Evolutionary conservation across 148 eudicot genomes (phyloP).

Genomic region (Diospyros kaki): DNA sequence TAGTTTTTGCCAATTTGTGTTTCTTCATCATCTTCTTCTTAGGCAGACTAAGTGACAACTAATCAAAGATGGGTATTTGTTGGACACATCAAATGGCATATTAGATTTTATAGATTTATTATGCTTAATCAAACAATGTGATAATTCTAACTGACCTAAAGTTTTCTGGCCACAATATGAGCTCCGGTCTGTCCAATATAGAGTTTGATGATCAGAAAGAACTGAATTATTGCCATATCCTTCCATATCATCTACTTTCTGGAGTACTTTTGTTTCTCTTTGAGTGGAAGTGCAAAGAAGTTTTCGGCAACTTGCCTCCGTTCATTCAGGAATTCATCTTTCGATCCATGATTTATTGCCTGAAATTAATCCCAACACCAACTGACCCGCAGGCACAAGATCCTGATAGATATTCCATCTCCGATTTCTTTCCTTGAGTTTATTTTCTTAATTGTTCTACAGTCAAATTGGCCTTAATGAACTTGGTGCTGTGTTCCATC

Average conservation of each 20-base stretch:
- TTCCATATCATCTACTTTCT: conserved; percentile 14
- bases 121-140: not conserved
- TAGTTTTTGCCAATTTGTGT: too few relatives aligned
- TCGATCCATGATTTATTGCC: conserved; percentile 41
- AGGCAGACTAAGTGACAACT: too few relatives aligned
- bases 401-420: too few relatives aligned
- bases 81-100: too few relatives aligned
- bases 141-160: conserved; percentile 23
- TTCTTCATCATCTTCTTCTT: too few relatives aligned
- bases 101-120: too few relatives aligned
- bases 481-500: too few relatives aligned
- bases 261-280: conserved; percentile 33
- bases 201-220: conserved; percentile 13
- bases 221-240: conserved; percentile 38
- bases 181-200: conserved; percentile 39
- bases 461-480: too few relatives aligned
- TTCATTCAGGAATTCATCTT: conserved; percentile 30
- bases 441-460: too few relatives aligned
- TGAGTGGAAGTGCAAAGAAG: conserved; percentile 34
- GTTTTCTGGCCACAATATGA: conserved; percentile 38
- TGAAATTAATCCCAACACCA: conserved; percentile 2
- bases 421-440: too few relatives aligned
- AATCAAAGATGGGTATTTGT: too few relatives aligned
- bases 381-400: too few relatives aligned
- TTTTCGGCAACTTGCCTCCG: conserved; percentile 23